Evolutionary conservation across 345 rosid species (phyloP), one percentile per base, ranked within the genome.

Genomic region (Brassica cretica): DNA sequence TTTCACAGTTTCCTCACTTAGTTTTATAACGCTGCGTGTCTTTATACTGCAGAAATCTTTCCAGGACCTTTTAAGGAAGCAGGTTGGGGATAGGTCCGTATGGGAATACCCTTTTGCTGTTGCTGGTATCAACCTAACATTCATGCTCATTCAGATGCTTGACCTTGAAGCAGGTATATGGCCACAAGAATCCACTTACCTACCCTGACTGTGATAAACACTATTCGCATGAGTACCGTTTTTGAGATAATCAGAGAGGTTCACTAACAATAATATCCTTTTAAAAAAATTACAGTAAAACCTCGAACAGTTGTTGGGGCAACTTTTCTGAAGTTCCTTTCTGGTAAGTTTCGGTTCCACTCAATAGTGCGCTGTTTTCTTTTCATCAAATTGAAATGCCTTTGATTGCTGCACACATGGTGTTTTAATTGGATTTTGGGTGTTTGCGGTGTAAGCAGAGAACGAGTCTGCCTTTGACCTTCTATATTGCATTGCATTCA

Each of bases 91-190:
- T 67, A 83, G 99, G 27, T 93, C 99, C 10, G 86, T 90, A 49
- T 96, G 99, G 99, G 99, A 96, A 80, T 96, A 96, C 89, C 99
- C 99, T 27, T 96, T 96, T 84, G 97, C 99, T 81, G 99, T 96
- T 30, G 99, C 99, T 86, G 98, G 99, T 63, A 89, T 96, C 77
- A 96, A 96, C 80, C 83, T 96, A 70, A 91, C 99, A 49, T 96
- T 96, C 84, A 96, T 96, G 99, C 98, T 96, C 71, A 88, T 90
- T 78, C 99, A 96, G 83, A 93, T 96, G 98, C 97, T 96, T 66
- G 99, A 96, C 86, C 96, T 96, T 72, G 98, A 96, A 93, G 97
- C 97, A 90, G 97, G 99, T 93, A 79, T 61, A 58, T 56, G n/a
- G 3, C 49, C 68, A 35, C 51, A 12, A 3, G 0, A 66, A 46